phyloP scores from a whole-genome alignment of 2,329 filamentous ascomycete genomes.

The Talaromyces sp. region DNA sequence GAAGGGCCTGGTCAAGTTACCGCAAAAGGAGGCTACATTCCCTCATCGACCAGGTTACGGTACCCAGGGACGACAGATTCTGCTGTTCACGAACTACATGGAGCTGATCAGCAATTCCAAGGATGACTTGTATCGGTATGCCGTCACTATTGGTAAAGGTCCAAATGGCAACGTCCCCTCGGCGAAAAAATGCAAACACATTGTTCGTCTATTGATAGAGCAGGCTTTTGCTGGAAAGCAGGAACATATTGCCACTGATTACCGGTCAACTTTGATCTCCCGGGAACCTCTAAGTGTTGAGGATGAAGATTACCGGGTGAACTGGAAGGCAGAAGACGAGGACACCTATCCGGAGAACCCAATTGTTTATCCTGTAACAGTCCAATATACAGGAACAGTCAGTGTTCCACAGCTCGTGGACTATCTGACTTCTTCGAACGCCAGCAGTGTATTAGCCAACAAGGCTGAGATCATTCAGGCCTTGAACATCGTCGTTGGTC shows the following conservation, averaged over 20 bases:
- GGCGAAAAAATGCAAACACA: constrained; percentile 41
- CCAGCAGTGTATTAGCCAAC: constrained; percentile 31
- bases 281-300: constrained; percentile 16
- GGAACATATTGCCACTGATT: constrained; percentile 34
- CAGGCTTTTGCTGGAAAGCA: constrained; percentile 25
- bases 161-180: not conserved
- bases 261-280: constrained; percentile 32
- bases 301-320: constrained; percentile 12
- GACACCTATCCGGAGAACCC: constrained; percentile 25
- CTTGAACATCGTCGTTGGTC: constrained; percentile 53
- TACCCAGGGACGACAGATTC: constrained; percentile 9
- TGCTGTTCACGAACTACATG: constrained; percentile 17
- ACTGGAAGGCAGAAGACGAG: constrained; percentile 31
- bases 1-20: not conserved
- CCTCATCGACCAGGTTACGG: constrained; percentile 14
- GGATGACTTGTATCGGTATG: constrained; percentile 27
- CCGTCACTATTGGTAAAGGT: constrained; percentile 16
- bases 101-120: constrained; percentile 19
- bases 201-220: constrained; percentile 43
- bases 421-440: constrained; percentile 34
- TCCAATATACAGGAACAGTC: constrained; percentile 29
- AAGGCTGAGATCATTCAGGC: constrained; percentile 51
- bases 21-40: constrained; percentile 12
- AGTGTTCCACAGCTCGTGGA: constrained; percentile 38
- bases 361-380: constrained; percentile 29